phyloP scores from a whole-genome alignment of 2,329 filamentous ascomycete species.

The Claviceps sp. region DNA sequence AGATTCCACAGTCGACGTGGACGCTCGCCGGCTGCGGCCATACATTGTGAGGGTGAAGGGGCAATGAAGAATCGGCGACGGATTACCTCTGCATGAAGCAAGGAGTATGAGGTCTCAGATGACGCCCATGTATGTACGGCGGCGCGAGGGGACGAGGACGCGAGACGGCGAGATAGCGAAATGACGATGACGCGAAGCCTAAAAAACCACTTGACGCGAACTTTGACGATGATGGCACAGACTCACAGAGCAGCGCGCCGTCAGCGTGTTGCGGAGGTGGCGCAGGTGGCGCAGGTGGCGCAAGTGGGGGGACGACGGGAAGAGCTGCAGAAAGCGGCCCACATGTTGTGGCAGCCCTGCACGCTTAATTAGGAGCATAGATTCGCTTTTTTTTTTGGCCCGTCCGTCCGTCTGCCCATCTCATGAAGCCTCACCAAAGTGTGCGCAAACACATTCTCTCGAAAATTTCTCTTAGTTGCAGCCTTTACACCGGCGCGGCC shows the following conservation, averaged over 20 bases:
- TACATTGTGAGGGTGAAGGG: conserved; percentile 18
- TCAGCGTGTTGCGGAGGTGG: too few species aligned
- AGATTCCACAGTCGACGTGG: conserved; percentile 32
- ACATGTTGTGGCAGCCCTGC: too few species aligned
- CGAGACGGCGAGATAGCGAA: background rate
- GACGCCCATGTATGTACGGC: background rate
- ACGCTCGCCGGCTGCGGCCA: conserved; percentile 27
- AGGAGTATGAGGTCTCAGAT: background rate
- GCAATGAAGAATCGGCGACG: background rate
- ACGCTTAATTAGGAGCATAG: background rate
- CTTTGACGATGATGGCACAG: background rate
- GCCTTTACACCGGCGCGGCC: too few species aligned
- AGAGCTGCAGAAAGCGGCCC: too few species aligned
- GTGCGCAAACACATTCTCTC: background rate
- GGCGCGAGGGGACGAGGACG: background rate
- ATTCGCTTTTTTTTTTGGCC: background rate
- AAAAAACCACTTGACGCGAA: background rate
- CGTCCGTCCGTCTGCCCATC: background rate
- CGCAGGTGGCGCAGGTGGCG: too few species aligned
- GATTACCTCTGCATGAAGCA: background rate
- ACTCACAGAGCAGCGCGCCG: background rate
- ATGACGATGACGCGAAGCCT: background rate
- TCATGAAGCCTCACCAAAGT: background rate
- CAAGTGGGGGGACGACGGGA: too few species aligned
- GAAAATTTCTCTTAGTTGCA: background rate